A percentile compares a stretch with the other conserved stretches of the same genome.
phyloP scores from a whole-genome alignment of 768 basidiomycete genomes.

The Tephrocybe sp. region DNA sequence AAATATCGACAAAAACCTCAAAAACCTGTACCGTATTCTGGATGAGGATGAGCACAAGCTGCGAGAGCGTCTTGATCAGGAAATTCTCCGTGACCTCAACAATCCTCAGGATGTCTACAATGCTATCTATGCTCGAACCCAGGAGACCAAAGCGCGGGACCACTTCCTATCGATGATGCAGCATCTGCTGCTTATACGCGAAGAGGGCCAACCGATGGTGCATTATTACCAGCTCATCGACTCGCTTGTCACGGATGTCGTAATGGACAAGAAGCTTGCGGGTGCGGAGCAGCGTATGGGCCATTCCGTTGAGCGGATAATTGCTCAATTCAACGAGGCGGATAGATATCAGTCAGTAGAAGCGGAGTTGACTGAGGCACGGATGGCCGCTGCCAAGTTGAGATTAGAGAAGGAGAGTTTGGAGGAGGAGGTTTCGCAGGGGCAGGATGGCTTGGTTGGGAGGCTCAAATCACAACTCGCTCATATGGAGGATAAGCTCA shows the following conservation, averaged over 20 bases:
- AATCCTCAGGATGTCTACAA: constrained; percentile 88
- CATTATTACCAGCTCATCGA: constrained; percentile 93
- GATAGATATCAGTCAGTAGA: constrained; percentile 80
- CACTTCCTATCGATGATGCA: constrained; percentile 94
- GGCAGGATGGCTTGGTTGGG: constrained; percentile 83
- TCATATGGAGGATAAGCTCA: constrained; percentile 75
- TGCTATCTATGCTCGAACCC: constrained; percentile 74
- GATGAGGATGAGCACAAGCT: constrained; percentile 77
- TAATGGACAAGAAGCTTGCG: constrained; percentile 86
- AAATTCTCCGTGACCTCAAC: constrained; percentile 72
- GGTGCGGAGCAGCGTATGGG: constrained; percentile 87
- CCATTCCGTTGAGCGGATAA: constrained; percentile 84
- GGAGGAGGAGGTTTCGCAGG: constrained; percentile 79
- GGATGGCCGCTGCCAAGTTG: constrained; percentile 60
- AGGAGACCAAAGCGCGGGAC: constrained; percentile 75
- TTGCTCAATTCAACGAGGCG: constrained; percentile 87
- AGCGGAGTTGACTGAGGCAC: constrained; percentile 72
- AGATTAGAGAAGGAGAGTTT: constrained; percentile 82
- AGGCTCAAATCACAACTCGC: constrained; percentile 70
- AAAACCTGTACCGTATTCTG: constrained; percentile 55
- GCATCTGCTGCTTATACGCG: constrained; percentile 87
- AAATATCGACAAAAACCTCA: constrained; percentile 66
- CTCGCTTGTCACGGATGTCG: constrained; percentile 84
- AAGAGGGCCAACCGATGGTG: constrained; percentile 80
- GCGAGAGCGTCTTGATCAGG: constrained; percentile 73